Evolutionary conservation across 192 early-diverging fungal species (phyloP).

Genomic region (Coemansia sp.): DNA sequence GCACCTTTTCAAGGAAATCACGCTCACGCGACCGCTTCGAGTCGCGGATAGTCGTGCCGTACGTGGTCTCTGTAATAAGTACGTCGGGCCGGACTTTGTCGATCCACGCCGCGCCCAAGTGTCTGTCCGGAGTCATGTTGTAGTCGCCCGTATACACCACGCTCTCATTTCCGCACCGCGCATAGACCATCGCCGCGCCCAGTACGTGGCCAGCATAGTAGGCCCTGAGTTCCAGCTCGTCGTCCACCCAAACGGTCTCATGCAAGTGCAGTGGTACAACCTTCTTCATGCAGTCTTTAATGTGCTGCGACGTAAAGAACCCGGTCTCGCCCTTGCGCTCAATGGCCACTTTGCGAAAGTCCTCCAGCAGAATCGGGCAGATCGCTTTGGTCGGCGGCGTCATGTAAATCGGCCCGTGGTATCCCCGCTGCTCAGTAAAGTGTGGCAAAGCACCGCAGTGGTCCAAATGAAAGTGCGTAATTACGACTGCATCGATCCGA

Average conservation of each 20-base stretch:
- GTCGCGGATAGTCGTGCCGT: slow-evolving; percentile 93
- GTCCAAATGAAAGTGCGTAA: slow-evolving; percentile 97
- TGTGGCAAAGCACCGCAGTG: slow-evolving; percentile 96
- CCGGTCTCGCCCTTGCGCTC: slow-evolving; percentile 86
- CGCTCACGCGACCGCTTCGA: slow-evolving; percentile 90
- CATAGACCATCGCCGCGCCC: slow-evolving; percentile 96
- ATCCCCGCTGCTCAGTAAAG: slow-evolving; percentile 94
- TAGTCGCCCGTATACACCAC: slow-evolving; percentile 86
- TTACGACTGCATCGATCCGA: slow-evolving; percentile 87
- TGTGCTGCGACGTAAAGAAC: slow-evolving; percentile 84
- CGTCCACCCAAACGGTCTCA: slow-evolving; percentile 80
- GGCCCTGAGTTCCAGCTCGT: slow-evolving; percentile 75
- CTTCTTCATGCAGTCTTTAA: slow-evolving; percentile 94
- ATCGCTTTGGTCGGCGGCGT: slow-evolving; percentile 96
- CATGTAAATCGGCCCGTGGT: slow-evolving; percentile 97
- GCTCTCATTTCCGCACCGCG: slow-evolving; percentile 64
- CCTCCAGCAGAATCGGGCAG: slow-evolving; percentile 86
- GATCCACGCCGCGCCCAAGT: slow-evolving; percentile 96
- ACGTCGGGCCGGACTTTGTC: slow-evolving; percentile 87
- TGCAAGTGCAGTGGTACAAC: slow-evolving; percentile 84
- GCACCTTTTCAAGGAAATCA: slow-evolving; percentile 88
- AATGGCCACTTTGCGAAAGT: slow-evolving; percentile 89
- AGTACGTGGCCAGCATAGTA: slow-evolving; percentile 99
- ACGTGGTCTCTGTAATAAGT: slow-evolving; percentile 95
- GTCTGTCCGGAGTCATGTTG: slow-evolving; percentile 88